Percentiles rank a stretch among this genome's conserved stretches.
These are phyloP conservation scores for Neopestalotiopsis sp. DNA, from an alignment of 2,329 filamentous ascomycete genomes.

Conservation along the genomic window DNA sequence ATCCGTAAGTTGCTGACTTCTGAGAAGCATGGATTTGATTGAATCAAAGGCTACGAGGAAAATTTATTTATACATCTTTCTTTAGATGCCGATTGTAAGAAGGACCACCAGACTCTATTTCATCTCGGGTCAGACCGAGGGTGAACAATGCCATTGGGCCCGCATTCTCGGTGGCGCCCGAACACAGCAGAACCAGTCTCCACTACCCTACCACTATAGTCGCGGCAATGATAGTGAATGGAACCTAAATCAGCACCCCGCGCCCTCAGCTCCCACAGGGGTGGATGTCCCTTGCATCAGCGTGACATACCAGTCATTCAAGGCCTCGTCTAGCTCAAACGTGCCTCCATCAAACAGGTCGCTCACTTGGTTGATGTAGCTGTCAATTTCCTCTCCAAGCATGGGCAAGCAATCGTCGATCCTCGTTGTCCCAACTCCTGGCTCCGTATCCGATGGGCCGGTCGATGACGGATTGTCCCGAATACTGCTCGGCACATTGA, in stretches of 20 bases:
- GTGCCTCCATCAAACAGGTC: not conserved
- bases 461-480: not conserved
- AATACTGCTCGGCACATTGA: not conserved
- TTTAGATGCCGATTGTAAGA: not conserved
- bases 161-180: not conserved
- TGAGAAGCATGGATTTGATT: not conserved
- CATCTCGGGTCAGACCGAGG: not conserved
- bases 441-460: not conserved
- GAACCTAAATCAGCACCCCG: not conserved
- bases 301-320: slow-evolving; percentile 2
- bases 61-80: not conserved
- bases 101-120: not conserved
- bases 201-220: not conserved
- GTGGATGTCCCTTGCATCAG: not conserved
- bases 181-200: not conserved
- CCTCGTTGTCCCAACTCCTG: not conserved
- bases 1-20: not conserved
- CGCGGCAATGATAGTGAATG: not conserved
- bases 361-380: not conserved
- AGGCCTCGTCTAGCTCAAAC: not conserved
- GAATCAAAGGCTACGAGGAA: not conserved
- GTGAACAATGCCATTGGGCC: not conserved
- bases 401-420: not conserved
- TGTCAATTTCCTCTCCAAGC: not conserved
- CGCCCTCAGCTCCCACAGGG: not conserved